Conservation (phyloP, 768 basidiomycete species). For the Kwoniella sp. region DNA sequence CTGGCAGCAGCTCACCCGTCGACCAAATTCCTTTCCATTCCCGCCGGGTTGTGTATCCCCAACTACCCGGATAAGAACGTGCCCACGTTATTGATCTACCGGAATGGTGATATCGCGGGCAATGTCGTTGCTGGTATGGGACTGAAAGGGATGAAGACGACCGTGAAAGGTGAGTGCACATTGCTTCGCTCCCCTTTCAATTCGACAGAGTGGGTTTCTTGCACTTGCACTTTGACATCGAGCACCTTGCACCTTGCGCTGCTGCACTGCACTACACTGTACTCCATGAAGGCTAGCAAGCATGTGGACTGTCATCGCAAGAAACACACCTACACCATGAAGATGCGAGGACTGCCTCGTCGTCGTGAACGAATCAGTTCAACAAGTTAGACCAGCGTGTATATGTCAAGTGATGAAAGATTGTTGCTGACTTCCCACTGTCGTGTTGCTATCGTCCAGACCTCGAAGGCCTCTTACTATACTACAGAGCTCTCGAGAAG, state of each 20-base stretch:
- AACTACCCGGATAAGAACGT: constrained; percentile 87
- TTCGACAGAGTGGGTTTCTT: not conserved
- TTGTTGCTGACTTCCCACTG: not conserved
- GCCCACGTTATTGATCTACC: constrained; percentile 90
- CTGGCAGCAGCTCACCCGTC: constrained; percentile 82
- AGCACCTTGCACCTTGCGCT: not conserved
- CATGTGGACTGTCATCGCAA: too few species aligned
- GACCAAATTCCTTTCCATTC: constrained; percentile 93
- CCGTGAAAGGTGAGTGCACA: constrained; percentile 67
- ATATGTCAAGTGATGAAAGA: not conserved
- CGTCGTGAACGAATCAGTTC: too few species aligned
- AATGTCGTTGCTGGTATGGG: constrained; percentile 74
- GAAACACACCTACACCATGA: too few species aligned
- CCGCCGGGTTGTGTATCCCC: constrained; percentile 93
- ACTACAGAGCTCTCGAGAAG: constrained; percentile 66
- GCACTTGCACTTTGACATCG: too few species aligned
- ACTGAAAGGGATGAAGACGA: constrained; percentile 62
- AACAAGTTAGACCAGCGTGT: too few species aligned
- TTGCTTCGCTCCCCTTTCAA: not conserved
- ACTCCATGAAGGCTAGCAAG: too few species aligned
- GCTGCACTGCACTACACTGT: too few species aligned
- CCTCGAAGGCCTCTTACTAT: constrained; percentile 57
- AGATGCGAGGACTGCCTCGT: too few species aligned
- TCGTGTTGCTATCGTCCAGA: constrained; percentile 56
- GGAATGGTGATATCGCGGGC: constrained; percentile 83